Evolutionary conservation across 805 yeast species (phyloP).

Genomic region (Nakazawaea ambrosiae): DNA sequence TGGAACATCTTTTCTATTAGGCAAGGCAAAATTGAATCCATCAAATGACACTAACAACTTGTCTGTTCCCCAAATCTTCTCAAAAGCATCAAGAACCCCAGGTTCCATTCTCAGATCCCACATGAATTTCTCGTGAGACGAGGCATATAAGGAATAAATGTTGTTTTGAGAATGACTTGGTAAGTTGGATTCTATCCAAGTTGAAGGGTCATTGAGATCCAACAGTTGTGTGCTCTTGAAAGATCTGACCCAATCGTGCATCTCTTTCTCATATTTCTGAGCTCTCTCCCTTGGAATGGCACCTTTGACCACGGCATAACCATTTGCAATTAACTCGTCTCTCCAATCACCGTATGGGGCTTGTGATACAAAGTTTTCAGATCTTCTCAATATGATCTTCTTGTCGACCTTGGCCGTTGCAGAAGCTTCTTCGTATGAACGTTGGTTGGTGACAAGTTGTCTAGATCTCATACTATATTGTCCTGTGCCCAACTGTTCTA

Average conservation of each 20-base stretch:
- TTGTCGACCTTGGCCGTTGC: slow-evolving; percentile 9
- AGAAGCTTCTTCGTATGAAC: slow-evolving; percentile 1
- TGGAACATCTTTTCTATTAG: slow-evolving; percentile 16
- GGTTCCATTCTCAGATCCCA: slow-evolving; percentile 27
- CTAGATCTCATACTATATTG: slow-evolving; percentile 4
- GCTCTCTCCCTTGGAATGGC: slow-evolving; percentile 22
- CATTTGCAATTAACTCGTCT: slow-evolving; percentile 21
- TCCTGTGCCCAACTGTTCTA: slow-evolving; percentile 1
- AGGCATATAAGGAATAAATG: slow-evolving; percentile 15
- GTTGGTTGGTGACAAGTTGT: background rate
- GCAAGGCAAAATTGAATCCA: slow-evolving; percentile 23
- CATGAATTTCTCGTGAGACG: slow-evolving; percentile 25
- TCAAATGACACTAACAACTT: slow-evolving; percentile 27
- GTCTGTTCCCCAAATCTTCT: slow-evolving; percentile 25
- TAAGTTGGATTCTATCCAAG: slow-evolving; percentile 23
- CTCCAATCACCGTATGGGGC: slow-evolving; percentile 22
- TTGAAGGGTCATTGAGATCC: slow-evolving; percentile 19
- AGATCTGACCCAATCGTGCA: slow-evolving; percentile 19
- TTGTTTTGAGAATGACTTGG: slow-evolving; percentile 18
- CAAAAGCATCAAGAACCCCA: slow-evolving; percentile 21
- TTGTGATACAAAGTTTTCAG: background rate
- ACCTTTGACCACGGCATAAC: slow-evolving; percentile 25
- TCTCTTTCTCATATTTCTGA: slow-evolving; percentile 15
- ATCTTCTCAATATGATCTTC: background rate
- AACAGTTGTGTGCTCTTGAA: slow-evolving; percentile 15